These are phyloP conservation scores for Penicillium sp. DNA, from an alignment of 2,329 filamentous ascomycete genomes.

Conservation along the genomic window DNA sequence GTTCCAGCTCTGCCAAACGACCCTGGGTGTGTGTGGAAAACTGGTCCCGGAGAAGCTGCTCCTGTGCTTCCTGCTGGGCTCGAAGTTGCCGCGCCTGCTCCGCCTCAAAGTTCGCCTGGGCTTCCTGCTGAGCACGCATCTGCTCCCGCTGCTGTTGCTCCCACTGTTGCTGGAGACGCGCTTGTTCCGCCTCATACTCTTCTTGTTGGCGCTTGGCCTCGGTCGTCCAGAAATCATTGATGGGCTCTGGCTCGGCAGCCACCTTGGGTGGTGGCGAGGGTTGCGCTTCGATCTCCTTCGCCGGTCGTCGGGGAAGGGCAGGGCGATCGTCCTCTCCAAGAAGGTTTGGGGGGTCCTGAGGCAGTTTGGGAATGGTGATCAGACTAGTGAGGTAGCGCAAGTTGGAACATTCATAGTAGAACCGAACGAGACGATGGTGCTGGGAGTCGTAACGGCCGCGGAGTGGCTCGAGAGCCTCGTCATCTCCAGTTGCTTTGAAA, in stretches of 20 bases:
- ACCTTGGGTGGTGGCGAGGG: slow-evolving; percentile 67
- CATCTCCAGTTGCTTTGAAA: slow-evolving; percentile 76
- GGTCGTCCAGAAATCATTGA: slow-evolving; percentile 96
- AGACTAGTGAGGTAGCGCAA: slow-evolving; percentile 93
- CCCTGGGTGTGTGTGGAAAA: slow-evolving; percentile 93
- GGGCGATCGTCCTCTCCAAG: slow-evolving; percentile 84
- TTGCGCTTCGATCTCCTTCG: slow-evolving; percentile 66
- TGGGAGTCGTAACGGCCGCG: slow-evolving; percentile 90
- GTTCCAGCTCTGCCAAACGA: slow-evolving; percentile 90
- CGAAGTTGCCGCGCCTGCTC: slow-evolving; percentile 90
- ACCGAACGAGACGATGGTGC: slow-evolving; percentile 93
- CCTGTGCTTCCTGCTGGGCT: slow-evolving; percentile 90
- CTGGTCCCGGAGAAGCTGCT: slow-evolving; percentile 84
- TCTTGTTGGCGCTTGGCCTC: slow-evolving; percentile 89
- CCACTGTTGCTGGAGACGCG: slow-evolving; percentile 82
- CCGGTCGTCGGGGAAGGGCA: slow-evolving; percentile 74
- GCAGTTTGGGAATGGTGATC: slow-evolving; percentile 93
- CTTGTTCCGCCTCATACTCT: slow-evolving; percentile 93
- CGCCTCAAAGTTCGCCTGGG: slow-evolving; percentile 93
- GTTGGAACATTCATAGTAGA: slow-evolving; percentile 99
- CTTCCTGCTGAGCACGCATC: slow-evolving; percentile 77
- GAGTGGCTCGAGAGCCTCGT: slow-evolving; percentile 86
- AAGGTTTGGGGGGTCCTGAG: slow-evolving; percentile 88
- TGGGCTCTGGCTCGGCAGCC: slow-evolving; percentile 84
- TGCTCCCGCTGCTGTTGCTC: slow-evolving; percentile 78